Percentiles rank a stretch among this genome's conserved stretches.
phyloP scores from a whole-genome alignment of 805 yeast genomes.

The Hanseniaspora mollemarum region DNA sequence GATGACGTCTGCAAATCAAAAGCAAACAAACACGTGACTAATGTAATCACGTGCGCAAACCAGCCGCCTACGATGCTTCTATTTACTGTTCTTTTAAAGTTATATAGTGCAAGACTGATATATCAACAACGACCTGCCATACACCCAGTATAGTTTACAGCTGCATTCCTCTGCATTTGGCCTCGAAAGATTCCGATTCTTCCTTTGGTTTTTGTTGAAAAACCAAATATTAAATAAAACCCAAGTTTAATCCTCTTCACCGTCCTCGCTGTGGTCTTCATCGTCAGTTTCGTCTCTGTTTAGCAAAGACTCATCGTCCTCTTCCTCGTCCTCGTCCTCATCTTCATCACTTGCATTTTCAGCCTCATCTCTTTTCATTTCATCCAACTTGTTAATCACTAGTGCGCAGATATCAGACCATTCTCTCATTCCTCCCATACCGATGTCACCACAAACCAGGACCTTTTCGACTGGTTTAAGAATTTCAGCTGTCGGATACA shows the following conservation, averaged over 20 bases:
- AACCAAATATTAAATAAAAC: no score
- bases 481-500: constrained; percentile 63
- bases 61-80: no score
- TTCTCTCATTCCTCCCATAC: constrained; percentile 89
- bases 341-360: constrained; percentile 31
- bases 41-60: no score
- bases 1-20: no score
- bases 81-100: no score
- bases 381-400: constrained; percentile 31
- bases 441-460: constrained; percentile 70
- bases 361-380: constrained; percentile 25
- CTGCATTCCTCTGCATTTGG: no score
- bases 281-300: constrained; percentile 35
- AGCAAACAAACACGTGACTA: no score
- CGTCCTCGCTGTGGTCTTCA: constrained; percentile 30
- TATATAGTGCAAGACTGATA: no score
- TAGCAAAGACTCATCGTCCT: constrained; percentile 35
- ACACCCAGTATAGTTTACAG: no score
- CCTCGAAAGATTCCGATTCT: no score
- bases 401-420: constrained; percentile 72
- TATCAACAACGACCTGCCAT: no score
- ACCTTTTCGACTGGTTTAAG: constrained; percentile 75
- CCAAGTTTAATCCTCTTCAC: constrained; percentile 7
- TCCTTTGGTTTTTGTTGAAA: no score
- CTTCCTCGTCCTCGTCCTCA: constrained; percentile 34